phyloP scores from a whole-genome alignment of 2,329 filamentous ascomycete species.

The Penicillium sp. region DNA sequence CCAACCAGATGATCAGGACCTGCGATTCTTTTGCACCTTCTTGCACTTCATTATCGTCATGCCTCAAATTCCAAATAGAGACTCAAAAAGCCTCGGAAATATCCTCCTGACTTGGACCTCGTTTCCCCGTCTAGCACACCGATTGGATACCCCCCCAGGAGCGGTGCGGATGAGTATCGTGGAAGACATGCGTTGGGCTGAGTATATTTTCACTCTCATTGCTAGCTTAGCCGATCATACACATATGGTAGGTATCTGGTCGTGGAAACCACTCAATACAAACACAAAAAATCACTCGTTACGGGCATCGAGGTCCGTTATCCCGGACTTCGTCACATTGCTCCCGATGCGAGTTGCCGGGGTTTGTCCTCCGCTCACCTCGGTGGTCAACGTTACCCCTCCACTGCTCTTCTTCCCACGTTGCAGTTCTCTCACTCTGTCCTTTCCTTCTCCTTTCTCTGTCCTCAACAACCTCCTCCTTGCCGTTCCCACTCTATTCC shows the following conservation, averaged over 20 bases:
- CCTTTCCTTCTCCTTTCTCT: slow-evolving; percentile 1
- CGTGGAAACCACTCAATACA: background rate
- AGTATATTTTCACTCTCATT: slow-evolving; percentile 14
- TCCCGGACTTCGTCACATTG: slow-evolving; percentile 3
- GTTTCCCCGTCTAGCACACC: background rate
- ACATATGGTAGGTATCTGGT: slow-evolving; percentile 11
- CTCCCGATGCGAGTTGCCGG: background rate
- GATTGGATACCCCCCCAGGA: background rate
- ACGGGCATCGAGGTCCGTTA: background rate
- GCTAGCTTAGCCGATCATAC: slow-evolving; percentile 23
- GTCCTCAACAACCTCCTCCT: background rate
- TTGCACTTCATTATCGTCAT: background rate
- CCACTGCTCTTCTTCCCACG: background rate
- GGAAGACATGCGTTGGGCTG: background rate
- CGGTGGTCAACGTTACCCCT: background rate
- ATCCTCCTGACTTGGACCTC: background rate
- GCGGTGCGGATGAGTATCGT: too few species aligned
- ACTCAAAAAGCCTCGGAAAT: background rate
- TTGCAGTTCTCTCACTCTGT: background rate
- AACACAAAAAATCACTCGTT: slow-evolving; percentile 9
- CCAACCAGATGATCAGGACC: background rate
- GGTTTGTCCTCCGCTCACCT: background rate
- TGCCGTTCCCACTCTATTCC: background rate
- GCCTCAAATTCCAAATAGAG: background rate
- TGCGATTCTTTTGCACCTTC: background rate